Conservation (phyloP, 139 green algal species). For the Bryopsis sp. region DNA sequence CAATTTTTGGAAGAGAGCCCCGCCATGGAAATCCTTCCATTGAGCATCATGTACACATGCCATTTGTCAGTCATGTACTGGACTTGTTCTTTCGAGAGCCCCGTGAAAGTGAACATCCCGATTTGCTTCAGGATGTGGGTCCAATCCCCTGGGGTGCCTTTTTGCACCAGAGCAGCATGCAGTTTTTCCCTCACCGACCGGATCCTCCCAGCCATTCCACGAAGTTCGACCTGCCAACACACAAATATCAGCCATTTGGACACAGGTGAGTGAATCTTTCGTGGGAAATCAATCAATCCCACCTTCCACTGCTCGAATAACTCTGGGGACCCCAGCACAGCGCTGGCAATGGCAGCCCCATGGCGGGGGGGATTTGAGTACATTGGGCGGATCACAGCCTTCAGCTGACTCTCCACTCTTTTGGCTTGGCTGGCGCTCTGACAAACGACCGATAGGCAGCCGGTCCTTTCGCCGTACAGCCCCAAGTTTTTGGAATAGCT, state of each 20-base stretch:
- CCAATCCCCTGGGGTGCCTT: slow-evolving; percentile 51
- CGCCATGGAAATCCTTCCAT: slow-evolving; percentile 87
- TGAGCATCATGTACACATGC: slow-evolving; percentile 85
- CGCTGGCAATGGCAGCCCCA: slow-evolving; percentile 60
- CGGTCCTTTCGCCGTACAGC: slow-evolving; percentile 69
- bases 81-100: slow-evolving; percentile 48
- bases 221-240: not conserved
- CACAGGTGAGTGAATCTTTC: no score
- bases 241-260: no score
- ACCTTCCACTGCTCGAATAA: slow-evolving; percentile 7
- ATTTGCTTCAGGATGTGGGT: slow-evolving; percentile 81
- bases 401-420: slow-evolving; percentile 54
- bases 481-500: slow-evolving; percentile 82
- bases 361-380: slow-evolving; percentile 75
- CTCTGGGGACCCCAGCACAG: slow-evolving; percentile 40
- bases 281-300: no score
- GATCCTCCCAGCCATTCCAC: slow-evolving; percentile 81
- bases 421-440: not conserved
- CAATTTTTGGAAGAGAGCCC: slow-evolving; percentile 24
- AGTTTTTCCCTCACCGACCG: slow-evolving; percentile 67
- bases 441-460: slow-evolving; percentile 42
- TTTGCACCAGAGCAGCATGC: slow-evolving; percentile 50
- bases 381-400: slow-evolving; percentile 50
- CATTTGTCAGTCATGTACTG: slow-evolving; percentile 63
- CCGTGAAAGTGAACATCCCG: slow-evolving; percentile 79